Evolutionary conservation across 2,329 filamentous ascomycete genomes (phyloP), one percentile per base, ranked within the genome.

Genomic region (Bipolaris zeicola): DNA sequence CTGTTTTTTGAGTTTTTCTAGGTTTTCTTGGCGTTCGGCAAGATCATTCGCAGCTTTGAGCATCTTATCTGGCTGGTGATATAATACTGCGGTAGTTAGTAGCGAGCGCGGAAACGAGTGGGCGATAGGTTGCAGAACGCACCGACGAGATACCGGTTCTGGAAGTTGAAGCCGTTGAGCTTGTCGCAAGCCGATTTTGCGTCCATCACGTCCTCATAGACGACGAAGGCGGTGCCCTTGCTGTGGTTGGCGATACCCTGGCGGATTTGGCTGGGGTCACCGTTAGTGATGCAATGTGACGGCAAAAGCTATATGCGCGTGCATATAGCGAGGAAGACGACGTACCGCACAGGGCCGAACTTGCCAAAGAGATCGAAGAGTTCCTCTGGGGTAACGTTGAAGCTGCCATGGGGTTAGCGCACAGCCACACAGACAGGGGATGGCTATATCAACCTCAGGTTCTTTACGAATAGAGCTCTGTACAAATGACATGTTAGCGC

Each of bases 391-490:
- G 92, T 95, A 76, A 99, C 93, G 90, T 96, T 96, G 87, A 97
- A 98, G 89, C 93, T 96, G 68, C 13, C 8, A 26, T 11, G 28
- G 20, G 11, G 57, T 69, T 49, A 72, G 67, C 57, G 37, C 16
- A 38, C n/a, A 6, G 33, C 16, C 44, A 28, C n/a, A 6, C 10
- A 13, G 7, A 11, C 24, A 31, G 8, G 14, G 26, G n/a, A 5
- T 33, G 42, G 18, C 18, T n/a, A 14, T 22, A 60, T 66, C 48
- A 80, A 96, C 92, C 91, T 96, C 83, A 98, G 87, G 87, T 99
- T 98, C 91, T 98, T 98, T 75, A 98, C 94, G 87, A 98, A 98
- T 84, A 99, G 91, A 89, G 95, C 94, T 89, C 94, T 96, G 62
- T 45, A 58, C 18, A 52, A 41, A 42, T 41, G 48, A 54, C 46